Percentiles rank a stretch among this genome's conserved stretches.
These are phyloP conservation scores for Curvularia eragrostidis DNA, from an alignment of 2,329 filamentous ascomycete species.

Conservation along the genomic window DNA sequence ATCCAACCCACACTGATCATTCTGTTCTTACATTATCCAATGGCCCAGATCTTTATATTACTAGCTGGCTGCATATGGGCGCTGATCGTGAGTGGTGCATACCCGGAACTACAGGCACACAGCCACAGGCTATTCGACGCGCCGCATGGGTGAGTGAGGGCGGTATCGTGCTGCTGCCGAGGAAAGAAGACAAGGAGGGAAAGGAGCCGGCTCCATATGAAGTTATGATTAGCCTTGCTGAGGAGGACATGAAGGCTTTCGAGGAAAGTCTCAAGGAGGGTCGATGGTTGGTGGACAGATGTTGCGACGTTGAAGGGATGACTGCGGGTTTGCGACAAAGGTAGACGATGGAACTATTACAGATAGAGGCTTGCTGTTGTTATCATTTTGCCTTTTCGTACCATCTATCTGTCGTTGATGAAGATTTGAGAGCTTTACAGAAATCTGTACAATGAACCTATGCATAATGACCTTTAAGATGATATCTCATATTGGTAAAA, in stretches of 20 bases:
- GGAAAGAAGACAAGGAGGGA: slow-evolving; percentile 10
- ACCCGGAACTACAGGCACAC: slow-evolving; percentile 23
- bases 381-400: too few species aligned
- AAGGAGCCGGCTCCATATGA: slow-evolving; percentile 15
- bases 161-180: slow-evolving; percentile 32
- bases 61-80: slow-evolving; percentile 37
- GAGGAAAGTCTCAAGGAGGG: slow-evolving; percentile 15
- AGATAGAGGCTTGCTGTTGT: too few species aligned
- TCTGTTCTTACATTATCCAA: slow-evolving; percentile 13
- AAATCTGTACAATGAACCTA: neutral
- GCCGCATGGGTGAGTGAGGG: slow-evolving; percentile 32
- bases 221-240: slow-evolving; percentile 26
- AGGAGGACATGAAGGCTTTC: slow-evolving; percentile 27
- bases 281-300: slow-evolving; percentile 10
- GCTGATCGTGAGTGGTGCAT: slow-evolving; percentile 33
- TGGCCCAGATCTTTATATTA: slow-evolving; percentile 39
- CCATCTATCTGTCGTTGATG: neutral
- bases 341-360: neutral
- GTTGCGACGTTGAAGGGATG: neutral
- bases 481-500: neutral
- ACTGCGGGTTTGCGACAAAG: neutral
- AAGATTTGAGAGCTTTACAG: neutral
- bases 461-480: neutral
- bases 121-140: slow-evolving; percentile 29
- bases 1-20: neutral